These are phyloP conservation scores for Chrysanthemum seticuspe DNA, from an alignment of 129 eudicot species.

Conservation along the genomic window DNA sequence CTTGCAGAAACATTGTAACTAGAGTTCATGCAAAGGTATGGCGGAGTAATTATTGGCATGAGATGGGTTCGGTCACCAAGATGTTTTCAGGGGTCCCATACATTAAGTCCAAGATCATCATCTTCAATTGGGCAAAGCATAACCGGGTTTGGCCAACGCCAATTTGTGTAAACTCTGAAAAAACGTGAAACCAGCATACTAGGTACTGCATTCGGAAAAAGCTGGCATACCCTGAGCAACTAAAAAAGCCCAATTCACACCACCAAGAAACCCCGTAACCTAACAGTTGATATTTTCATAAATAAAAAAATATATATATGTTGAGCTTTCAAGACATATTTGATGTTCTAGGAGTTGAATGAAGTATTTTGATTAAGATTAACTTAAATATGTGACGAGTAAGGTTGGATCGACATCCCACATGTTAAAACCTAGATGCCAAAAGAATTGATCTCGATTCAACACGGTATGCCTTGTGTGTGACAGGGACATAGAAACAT, in stretches of 20 bases:
- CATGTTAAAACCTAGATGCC: too few relatives aligned
- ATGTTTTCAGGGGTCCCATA: conserved; percentile 39
- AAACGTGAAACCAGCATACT: conserved; percentile 54
- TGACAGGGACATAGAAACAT: too few relatives aligned
- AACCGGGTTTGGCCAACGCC: conserved; percentile 53
- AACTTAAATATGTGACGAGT: too few relatives aligned
- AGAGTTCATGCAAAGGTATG: conserved; percentile 47
- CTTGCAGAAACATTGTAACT: conserved; percentile 48
- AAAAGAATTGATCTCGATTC: too few relatives aligned
- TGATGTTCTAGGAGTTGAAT: too few relatives aligned
- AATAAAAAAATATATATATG: not conserved
- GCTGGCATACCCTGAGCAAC: conserved; percentile 56
- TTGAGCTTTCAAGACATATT: too few relatives aligned
- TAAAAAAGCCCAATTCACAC: conserved; percentile 50
- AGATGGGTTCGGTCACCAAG: conserved; percentile 35
- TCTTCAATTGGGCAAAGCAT: conserved; percentile 48
- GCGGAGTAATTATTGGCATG: conserved; percentile 43
- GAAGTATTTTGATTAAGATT: too few relatives aligned
- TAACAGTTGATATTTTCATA: not conserved
- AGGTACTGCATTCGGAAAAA: conserved; percentile 47
- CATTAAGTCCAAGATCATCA: conserved; percentile 37
- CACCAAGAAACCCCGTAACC: conserved; percentile 46
- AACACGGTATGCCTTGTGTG: too few relatives aligned
- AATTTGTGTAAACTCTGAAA: conserved; percentile 39
- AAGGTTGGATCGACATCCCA: too few relatives aligned